A percentile compares a stretch with the other conserved stretches of the same genome.
Conservation (phyloP, 2,329 filamentous ascomycete genomes). For the Alternaria triticimaculans region DNA sequence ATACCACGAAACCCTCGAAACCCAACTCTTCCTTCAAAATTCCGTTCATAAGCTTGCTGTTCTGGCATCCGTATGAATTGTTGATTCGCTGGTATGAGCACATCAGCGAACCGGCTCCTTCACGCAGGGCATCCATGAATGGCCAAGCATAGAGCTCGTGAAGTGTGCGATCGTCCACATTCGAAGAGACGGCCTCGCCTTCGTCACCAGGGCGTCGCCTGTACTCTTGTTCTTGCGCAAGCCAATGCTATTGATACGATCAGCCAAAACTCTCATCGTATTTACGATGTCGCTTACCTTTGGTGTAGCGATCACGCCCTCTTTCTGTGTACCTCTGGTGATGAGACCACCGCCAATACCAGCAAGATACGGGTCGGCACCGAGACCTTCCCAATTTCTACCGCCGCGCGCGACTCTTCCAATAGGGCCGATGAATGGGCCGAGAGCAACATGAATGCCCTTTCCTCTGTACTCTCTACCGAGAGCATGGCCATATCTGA, state of each 20-base stretch:
- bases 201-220: slow-evolving; percentile 46
- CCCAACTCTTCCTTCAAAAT: slow-evolving; percentile 60
- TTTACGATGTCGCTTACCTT: slow-evolving; percentile 12
- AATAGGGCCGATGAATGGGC: slow-evolving; percentile 72
- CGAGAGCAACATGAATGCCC: slow-evolving; percentile 73
- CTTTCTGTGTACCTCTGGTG: slow-evolving; percentile 60
- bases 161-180: slow-evolving; percentile 69
- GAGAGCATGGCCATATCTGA: slow-evolving; percentile 69
- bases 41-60: slow-evolving; percentile 55
- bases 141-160: slow-evolving; percentile 73
- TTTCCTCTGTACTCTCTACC: slow-evolving; percentile 76
- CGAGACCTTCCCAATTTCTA: slow-evolving; percentile 77
- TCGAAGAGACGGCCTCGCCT: slow-evolving; percentile 65
- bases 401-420: slow-evolving; percentile 75
- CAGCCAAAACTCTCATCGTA: slow-evolving; percentile 25
- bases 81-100: slow-evolving; percentile 56
- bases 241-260: slow-evolving; percentile 42
- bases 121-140: slow-evolving; percentile 65
- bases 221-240: slow-evolving; percentile 65
- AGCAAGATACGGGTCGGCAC: slow-evolving; percentile 69
- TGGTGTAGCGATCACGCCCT: slow-evolving; percentile 50
- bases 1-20: slow-evolving; percentile 52
- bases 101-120: slow-evolving; percentile 67
- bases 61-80: slow-evolving; percentile 43
- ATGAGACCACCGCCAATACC: slow-evolving; percentile 59